phyloP scores from a whole-genome alignment of 2,329 filamentous ascomycete genomes.

The Verruconis gallopava region DNA sequence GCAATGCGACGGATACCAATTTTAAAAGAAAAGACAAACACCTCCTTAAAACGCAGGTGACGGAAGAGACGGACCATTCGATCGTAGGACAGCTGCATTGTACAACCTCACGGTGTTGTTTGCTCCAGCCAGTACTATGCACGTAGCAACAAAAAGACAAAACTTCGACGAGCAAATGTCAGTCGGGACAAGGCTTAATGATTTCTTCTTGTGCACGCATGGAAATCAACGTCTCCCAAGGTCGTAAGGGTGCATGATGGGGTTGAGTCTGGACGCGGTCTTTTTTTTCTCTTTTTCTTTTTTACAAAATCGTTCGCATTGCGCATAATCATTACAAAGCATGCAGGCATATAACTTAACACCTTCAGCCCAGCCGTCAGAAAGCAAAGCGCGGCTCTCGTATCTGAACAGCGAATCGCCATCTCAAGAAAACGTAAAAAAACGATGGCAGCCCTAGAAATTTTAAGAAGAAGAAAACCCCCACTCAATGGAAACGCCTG shows the following conservation, averaged over 20 bases:
- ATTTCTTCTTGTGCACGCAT: not conserved
- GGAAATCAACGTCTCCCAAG: not conserved
- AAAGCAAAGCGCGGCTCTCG: not conserved
- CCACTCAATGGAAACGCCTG: slow-evolving; percentile 2
- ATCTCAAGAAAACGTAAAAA: not conserved
- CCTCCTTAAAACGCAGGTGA: no score
- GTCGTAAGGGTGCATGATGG: no score
- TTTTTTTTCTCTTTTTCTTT: not conserved
- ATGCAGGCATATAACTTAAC: not conserved
- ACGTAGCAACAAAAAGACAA: no score
- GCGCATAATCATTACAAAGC: not conserved
- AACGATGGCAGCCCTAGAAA: not conserved
- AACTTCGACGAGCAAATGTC: no score
- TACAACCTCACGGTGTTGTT: no score
- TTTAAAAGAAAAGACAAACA: no score
- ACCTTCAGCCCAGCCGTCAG: no score
- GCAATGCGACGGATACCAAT: no score
- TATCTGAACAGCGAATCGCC: not conserved
- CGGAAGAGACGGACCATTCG: no score
- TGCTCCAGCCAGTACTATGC: no score
- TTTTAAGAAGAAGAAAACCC: not conserved
- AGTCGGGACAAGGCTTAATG: not conserved
- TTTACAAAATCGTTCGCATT: not conserved
- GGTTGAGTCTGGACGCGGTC: not conserved
- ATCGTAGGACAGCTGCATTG: no score